Evolutionary conservation across 2,329 filamentous ascomycete genomes (phyloP), one percentile per base, ranked within the genome.

Genomic region (Helminthosporium solani): DNA sequence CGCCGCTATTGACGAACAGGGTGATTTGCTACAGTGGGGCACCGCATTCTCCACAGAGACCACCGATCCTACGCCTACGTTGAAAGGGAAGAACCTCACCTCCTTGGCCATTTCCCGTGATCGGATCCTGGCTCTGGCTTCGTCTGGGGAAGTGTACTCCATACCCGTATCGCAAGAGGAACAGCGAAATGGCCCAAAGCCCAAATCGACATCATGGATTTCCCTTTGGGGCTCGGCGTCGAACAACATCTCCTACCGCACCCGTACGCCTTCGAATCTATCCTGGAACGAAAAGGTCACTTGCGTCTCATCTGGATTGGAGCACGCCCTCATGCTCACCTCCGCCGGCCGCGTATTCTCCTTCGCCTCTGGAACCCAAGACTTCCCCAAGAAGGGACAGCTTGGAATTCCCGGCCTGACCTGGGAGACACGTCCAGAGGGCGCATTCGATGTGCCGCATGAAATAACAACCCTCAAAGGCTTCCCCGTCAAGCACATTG

Each of bases 11-110:
- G 86, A 85, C 3, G 91, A 96, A 66, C 84, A 86, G 52, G 94
- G 94, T 3, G 87, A 97, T 66, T 70, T 99, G 35, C 77, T 96
- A 11, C 91, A 97, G 73, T 99, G 94, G 94, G 94, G 94, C 1
- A 78, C 78, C 3, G 88, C 79, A 3, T 96, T 86, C 66, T 86
- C 86, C 6, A 77, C 80, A 44, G 77, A 82, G 3, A 75, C 82
- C 23, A 80, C 76, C 8, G 73, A 77, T 23, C 94, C 92, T 0
- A 78, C 78, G 1, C 75, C 78, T 39, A 96, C 92, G 0, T 72
- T 99, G 43, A 83, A 74, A 49, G 92, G 91, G 44, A 95, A 95
- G 67, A 81, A 96, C 59, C 75, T 97, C 40, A 73, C 80, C 47
- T 88, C 88, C 46, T 73, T 96, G 34, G 81, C 83, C 33, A 78